These are phyloP conservation scores for Botrytis porri DNA, from an alignment of 2,329 filamentous ascomycete genomes.

Conservation along the genomic window DNA sequence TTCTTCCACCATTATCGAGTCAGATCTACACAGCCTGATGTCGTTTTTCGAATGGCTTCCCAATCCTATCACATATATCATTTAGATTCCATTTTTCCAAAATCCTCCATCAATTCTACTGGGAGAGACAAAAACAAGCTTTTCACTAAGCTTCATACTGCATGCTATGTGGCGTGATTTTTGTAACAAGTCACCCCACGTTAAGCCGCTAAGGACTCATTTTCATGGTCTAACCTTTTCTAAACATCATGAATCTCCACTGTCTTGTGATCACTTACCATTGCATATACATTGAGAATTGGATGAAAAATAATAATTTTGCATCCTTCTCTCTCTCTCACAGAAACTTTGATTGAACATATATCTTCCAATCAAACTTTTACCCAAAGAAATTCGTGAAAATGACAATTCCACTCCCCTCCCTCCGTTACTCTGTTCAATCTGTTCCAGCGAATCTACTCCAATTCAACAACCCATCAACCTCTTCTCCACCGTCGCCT, in stretches of 20 bases:
- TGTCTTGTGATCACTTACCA: not conserved
- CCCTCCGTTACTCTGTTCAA: slow-evolving; percentile 3
- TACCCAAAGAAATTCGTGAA: not conserved
- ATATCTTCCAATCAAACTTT: not conserved
- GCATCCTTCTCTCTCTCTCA: not conserved
- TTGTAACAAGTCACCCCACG: slow-evolving; percentile 13
- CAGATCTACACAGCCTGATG: not conserved
- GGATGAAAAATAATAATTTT: not conserved
- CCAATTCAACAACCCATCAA: not conserved
- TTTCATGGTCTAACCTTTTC: not conserved
- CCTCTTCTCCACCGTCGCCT: slow-evolving; percentile 4
- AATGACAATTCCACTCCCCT: slow-evolving; percentile 17
- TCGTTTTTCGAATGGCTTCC: not conserved
- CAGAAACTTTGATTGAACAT: not conserved
- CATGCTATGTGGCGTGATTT: slow-evolving; percentile 22
- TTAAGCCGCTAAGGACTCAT: not conserved
- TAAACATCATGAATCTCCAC: not conserved
- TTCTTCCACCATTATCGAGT: not conserved
- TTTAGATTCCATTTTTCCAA: not conserved
- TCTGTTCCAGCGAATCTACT: slow-evolving; percentile 5
- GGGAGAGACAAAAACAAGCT: not conserved
- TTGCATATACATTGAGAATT: not conserved
- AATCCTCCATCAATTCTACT: not conserved
- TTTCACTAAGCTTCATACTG: not conserved
- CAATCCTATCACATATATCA: not conserved